Evolutionary conservation across 305 asterid genomes (phyloP).

Genomic region (Vinca major): DNA sequence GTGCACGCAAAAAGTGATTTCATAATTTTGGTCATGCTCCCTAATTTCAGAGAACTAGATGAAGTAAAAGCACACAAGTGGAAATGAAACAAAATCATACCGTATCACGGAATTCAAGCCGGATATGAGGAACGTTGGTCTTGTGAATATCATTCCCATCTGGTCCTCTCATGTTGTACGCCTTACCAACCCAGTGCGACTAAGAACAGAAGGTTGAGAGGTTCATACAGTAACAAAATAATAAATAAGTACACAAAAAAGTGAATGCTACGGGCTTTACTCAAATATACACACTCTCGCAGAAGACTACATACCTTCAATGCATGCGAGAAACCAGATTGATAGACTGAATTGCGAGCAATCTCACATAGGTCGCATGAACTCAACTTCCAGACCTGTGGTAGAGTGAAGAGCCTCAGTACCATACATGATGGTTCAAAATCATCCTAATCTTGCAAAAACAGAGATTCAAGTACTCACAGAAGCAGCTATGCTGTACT

Average conservation of each 20-base stretch:
- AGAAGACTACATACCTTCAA: constrained; percentile 45
- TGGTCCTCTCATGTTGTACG: constrained; percentile 77
- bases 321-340: constrained; percentile 92
- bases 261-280: no score
- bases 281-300: not conserved
- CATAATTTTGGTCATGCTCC: not conserved
- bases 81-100: constrained; percentile 30
- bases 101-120: constrained; percentile 92
- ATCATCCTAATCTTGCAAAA: not conserved
- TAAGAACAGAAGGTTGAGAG: constrained; percentile 20
- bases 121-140: constrained; percentile 94
- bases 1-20: no score
- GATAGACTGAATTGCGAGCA: constrained; percentile 94
- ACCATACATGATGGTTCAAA: not conserved
- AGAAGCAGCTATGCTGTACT: constrained; percentile 97
- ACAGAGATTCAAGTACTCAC: constrained; percentile 41
- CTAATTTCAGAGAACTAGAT: not conserved
- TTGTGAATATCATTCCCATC: constrained; percentile 89
- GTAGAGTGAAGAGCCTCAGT: constrained; percentile 1
- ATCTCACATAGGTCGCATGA: constrained; percentile 95
- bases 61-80: not conserved
- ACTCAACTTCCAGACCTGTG: constrained; percentile 95
- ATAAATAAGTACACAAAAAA: no score
- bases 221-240: not conserved
- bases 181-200: constrained; percentile 97